Evolutionary conservation across 2,329 filamentous ascomycete genomes (phyloP).

Genomic region (Colletotrichum horii): DNA sequence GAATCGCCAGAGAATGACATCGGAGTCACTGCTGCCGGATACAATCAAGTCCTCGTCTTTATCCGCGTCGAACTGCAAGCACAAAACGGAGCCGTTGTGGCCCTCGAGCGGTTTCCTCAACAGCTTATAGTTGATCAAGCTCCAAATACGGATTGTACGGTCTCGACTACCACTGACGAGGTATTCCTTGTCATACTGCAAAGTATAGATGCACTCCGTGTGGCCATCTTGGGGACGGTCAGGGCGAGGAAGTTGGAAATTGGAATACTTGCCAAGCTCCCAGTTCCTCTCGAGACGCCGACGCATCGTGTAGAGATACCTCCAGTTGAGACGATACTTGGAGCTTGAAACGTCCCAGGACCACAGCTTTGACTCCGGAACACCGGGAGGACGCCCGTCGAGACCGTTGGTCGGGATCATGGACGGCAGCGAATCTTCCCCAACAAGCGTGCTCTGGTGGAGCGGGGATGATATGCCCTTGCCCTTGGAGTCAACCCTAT

Average conservation of each 20-base stretch:
- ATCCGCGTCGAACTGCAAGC: slow-evolving; percentile 90
- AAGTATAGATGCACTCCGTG: slow-evolving; percentile 90
- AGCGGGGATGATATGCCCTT: slow-evolving; percentile 23
- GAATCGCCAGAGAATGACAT: slow-evolving; percentile 91
- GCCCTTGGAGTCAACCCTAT: slow-evolving; percentile 39
- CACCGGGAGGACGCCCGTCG: slow-evolving; percentile 17
- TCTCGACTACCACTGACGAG: slow-evolving; percentile 95
- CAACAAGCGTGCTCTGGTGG: slow-evolving; percentile 15
- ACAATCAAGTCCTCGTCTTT: slow-evolving; percentile 91
- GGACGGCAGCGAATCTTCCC: slow-evolving; percentile 34
- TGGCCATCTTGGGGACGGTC: slow-evolving; percentile 82
- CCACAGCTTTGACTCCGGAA: slow-evolving; percentile 54
- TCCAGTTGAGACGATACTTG: slow-evolving; percentile 81
- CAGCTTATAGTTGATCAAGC: slow-evolving; percentile 82
- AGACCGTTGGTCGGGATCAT: slow-evolving; percentile 32
- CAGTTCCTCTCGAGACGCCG: slow-evolving; percentile 88
- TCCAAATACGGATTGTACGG: slow-evolving; percentile 86
- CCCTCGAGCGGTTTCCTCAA: slow-evolving; percentile 74
- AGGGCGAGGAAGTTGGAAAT: slow-evolving; percentile 91
- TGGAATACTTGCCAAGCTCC: slow-evolving; percentile 80
- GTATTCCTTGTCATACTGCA: slow-evolving; percentile 86
- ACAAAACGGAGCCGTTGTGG: slow-evolving; percentile 87
- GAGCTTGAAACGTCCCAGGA: slow-evolving; percentile 53
- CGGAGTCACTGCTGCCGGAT: slow-evolving; percentile 91
- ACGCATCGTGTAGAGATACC: slow-evolving; percentile 89